Base-by-base conservation (phyloP, 108 stramenopile genomes). In the Fragilaria radians region DNA sequence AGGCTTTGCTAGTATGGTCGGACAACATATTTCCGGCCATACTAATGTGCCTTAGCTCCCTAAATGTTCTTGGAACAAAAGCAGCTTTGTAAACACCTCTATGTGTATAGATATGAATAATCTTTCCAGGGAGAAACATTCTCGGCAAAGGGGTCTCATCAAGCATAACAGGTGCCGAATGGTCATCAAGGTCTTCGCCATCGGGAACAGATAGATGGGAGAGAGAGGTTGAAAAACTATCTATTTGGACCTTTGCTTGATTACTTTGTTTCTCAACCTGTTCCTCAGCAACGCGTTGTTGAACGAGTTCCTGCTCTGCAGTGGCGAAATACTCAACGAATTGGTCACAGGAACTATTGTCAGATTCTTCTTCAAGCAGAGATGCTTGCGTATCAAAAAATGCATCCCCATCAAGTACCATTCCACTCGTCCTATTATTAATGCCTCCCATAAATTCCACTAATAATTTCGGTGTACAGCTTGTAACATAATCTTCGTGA, bases 91-190 rank as follows among this genome's bases (percentile, higher is more conserved):
- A 94, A 1, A 77, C 85, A 60, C 93, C 93, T 27, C 89, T 64
- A 67, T 89, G 89, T 32, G 86, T 76, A 71, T 96, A 97, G 30
- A 97, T 83, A 65, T 96, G 96, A 0, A 91, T 79, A 59, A 97
- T 77, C 59, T 81, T 86, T 0, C 96, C 96, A 11, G 96, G 96
- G 5, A 96, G 72, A 65, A 83, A 97, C 77, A 96, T 79, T 47
- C 89, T 71, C 25, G 93, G 95, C 21, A 97, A 71, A 29, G 91
- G 91, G 27, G 80, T 74, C 59, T 95, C 94, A 46, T 94, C 94
- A 14, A 95, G 67, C 19, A 95, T 66, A 18, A 91, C 87, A 7
- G 65, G 59, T 22, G 71, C 53, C 48, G 66, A 61, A 17, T 42
- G 18, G 28, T 59, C 48, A 1, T 50, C 47, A 24, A 60, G 52